These are phyloP conservation scores for Carallia brachiata DNA, from an alignment of 345 rosid genomes.

Conservation along the genomic window DNA sequence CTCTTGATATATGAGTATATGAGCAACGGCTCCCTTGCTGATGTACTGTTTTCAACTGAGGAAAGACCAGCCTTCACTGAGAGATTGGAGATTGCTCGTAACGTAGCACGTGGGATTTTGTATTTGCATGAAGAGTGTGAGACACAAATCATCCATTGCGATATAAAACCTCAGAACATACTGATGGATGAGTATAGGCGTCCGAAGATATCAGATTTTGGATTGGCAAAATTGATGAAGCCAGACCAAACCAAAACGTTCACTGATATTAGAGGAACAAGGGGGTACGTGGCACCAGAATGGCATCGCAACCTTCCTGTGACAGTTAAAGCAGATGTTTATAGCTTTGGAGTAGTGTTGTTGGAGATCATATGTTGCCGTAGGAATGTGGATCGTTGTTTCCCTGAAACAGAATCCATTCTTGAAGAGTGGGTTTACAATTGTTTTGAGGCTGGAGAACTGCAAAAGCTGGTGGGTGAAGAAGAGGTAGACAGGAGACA, in stretches of 20 bases:
- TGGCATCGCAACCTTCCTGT: slow-evolving; percentile 31
- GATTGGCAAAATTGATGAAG: slow-evolving; percentile 35
- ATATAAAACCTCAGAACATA: slow-evolving; percentile 33
- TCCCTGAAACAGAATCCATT: slow-evolving; percentile 13
- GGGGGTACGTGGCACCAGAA: slow-evolving; percentile 32
- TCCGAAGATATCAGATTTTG: slow-evolving; percentile 33
- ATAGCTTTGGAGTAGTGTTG: slow-evolving; percentile 35
- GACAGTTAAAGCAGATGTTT: slow-evolving; percentile 35
- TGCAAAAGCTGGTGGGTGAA: slow-evolving; percentile 2
- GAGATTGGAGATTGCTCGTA: slow-evolving; percentile 22
- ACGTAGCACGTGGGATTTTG: slow-evolving; percentile 31
- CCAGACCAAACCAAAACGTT: slow-evolving; percentile 29
- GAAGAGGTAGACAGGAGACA: slow-evolving; percentile 21
- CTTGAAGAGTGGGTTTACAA: slow-evolving; percentile 26
- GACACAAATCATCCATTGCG: slow-evolving; percentile 36
- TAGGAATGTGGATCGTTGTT: slow-evolving; percentile 1
- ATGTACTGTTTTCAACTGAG: slow-evolving; percentile 19
- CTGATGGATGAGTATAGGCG: slow-evolving; percentile 20
- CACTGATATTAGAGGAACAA: slow-evolving; percentile 24
- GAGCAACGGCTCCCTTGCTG: slow-evolving; percentile 34
- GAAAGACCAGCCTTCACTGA: slow-evolving; percentile 17
- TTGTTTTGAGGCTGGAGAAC: slow-evolving; percentile 13
- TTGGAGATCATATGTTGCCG: slow-evolving; percentile 25
- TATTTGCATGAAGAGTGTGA: slow-evolving; percentile 30
- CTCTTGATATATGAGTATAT: slow-evolving; percentile 30